Conservation (phyloP, 129 eudicot genomes). For the Helianthus annuus region DNA sequence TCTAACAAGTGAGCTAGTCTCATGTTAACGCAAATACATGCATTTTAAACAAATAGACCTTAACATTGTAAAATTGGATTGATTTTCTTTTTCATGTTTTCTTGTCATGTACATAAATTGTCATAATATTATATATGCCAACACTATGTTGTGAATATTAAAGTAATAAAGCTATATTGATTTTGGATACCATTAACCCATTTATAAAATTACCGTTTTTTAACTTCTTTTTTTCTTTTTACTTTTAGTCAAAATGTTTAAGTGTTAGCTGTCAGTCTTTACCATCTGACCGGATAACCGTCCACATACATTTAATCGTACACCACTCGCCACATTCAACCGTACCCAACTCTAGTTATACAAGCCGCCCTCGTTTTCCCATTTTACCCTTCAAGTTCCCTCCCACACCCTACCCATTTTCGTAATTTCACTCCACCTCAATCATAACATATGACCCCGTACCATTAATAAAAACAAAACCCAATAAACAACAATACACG, state of each 20-base stretch:
- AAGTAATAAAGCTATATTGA: no score
- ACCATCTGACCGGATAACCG: constrained; percentile 33
- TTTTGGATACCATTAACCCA: no score
- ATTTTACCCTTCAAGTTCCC: constrained; percentile 17
- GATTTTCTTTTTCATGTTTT: no score
- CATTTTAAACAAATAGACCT: no score
- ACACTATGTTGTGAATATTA: no score
- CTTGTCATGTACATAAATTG: no score
- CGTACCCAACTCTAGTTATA: background rate
- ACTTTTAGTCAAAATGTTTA: background rate
- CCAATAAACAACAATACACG: background rate
- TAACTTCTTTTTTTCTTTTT: no score
- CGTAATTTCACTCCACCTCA: constrained; percentile 26
- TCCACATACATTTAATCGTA: constrained; percentile 36
- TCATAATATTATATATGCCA: no score
- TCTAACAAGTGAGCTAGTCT: no score
- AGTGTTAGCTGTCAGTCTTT: background rate
- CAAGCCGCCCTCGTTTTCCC: constrained; percentile 13
- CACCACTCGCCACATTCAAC: constrained; percentile 32
- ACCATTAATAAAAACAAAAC: background rate
- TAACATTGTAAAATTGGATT: no score
- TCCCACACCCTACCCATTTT: constrained; percentile 9
- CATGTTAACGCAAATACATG: no score
- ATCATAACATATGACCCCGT: background rate
- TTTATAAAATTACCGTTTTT: no score